Conservation (phyloP, 2,329 filamentous ascomycete genomes). For the Cordyceps fumosorosea region DNA sequence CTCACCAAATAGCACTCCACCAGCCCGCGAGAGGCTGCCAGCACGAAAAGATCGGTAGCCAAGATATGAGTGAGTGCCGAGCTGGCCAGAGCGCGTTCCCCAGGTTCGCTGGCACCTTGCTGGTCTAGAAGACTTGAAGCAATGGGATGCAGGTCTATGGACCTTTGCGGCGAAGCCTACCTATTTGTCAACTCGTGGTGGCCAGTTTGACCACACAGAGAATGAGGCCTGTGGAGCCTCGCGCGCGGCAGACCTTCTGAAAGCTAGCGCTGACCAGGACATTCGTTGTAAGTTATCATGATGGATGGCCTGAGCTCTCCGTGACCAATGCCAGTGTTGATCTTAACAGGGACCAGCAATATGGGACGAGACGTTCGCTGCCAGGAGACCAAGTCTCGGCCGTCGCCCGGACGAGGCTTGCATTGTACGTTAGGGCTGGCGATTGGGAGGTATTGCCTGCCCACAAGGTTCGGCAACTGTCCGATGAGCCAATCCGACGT, state of each 20-base stretch:
- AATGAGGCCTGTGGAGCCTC: background rate
- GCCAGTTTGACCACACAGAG: no score
- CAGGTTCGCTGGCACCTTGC: background rate
- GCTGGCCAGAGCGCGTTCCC: background rate
- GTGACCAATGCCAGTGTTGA: background rate
- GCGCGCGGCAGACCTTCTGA: constrained; percentile 4
- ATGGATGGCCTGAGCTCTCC: background rate
- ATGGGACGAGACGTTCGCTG: no score
- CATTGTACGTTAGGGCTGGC: background rate
- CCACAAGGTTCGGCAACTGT: constrained; percentile 2
- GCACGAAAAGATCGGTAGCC: background rate
- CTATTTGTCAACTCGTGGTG: no score
- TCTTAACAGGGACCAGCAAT: background rate
- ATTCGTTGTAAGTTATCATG: no score
- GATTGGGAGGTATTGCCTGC: background rate
- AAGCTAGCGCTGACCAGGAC: constrained; percentile 1
- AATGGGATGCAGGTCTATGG: no score
- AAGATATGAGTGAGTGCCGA: background rate
- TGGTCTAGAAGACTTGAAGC: background rate
- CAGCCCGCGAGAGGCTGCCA: no score
- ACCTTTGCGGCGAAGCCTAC: no score
- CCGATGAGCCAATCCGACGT: constrained; percentile 3
- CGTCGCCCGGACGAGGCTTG: background rate
- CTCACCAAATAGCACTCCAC: no score
- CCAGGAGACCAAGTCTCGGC: background rate